A percentile compares a stretch with the other conserved stretches of the same genome.
Evolutionary conservation across 2,329 filamentous ascomycete genomes (phyloP).

Genomic region (Plenodomus tracheiphilus): DNA sequence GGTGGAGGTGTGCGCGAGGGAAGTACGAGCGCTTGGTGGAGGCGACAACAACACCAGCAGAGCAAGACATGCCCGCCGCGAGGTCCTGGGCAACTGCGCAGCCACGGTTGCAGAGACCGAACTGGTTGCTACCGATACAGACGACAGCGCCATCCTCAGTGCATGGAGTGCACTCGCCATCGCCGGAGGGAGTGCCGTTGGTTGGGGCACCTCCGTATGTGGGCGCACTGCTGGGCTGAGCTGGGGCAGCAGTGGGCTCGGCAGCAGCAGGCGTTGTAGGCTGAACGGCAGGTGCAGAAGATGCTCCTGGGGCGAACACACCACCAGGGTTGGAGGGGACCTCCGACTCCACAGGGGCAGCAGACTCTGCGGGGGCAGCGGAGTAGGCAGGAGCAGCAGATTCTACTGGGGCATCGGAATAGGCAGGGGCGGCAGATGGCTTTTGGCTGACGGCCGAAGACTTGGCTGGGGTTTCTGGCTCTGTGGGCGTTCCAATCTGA

Average conservation of each 20-base stretch:
- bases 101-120: constrained; percentile 51
- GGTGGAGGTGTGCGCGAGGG: constrained; percentile 34
- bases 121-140: constrained; percentile 49
- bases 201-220: constrained; percentile 3
- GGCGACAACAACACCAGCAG: constrained; percentile 32
- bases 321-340: constrained; percentile 20
- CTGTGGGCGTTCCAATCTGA: constrained; percentile 28
- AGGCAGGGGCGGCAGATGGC: neutral
- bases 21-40: constrained; percentile 21
- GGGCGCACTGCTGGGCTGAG: constrained; percentile 13
- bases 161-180: constrained; percentile 40
- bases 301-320: constrained; percentile 36
- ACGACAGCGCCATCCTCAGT: constrained; percentile 46
- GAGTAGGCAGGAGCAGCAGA: constrained; percentile 5
- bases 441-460: neutral
- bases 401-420: neutral
- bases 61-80: constrained; percentile 48
- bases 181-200: constrained; percentile 12
- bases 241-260: constrained; percentile 4
- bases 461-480: constrained; percentile 5
- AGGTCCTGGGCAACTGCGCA: constrained; percentile 47
- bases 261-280: constrained; percentile 4
- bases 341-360: constrained; percentile 6
- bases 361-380: neutral
- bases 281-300: constrained; percentile 23